Percentiles rank a stretch among this genome's conserved stretches.
Conservation (phyloP, 495 filamentous ascomycete species). For the Lophium mytilinum region DNA sequence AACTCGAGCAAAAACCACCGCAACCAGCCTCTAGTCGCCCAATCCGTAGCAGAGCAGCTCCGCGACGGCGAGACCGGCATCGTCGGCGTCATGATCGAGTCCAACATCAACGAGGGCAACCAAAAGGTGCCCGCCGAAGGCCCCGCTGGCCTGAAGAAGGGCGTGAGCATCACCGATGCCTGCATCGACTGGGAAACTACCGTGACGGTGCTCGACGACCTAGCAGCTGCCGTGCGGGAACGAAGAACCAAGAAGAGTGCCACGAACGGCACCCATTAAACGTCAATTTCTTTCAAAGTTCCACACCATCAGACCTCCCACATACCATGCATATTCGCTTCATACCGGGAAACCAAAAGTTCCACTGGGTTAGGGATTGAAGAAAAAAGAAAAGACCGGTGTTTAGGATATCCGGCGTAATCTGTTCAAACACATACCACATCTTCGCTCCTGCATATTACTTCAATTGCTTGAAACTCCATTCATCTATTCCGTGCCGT, state of each 20-base stretch:
- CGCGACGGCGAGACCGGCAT: constrained; percentile 81
- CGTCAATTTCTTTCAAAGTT: neutral
- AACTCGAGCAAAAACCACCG: constrained; percentile 68
- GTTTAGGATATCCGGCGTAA: no score
- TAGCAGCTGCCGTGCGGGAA: constrained; percentile 75
- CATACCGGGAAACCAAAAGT: no score
- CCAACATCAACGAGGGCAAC: constrained; percentile 90
- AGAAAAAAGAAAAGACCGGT: no score
- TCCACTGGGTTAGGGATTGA: no score
- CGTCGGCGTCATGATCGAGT: constrained; percentile 97
- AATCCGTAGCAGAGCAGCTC: constrained; percentile 73
- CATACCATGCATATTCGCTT: no score
- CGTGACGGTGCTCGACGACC: constrained; percentile 71
- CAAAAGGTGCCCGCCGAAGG: constrained; percentile 90
- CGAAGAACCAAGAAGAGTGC: constrained; percentile 45
- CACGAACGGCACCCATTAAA: constrained; percentile 19
- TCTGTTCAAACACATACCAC: no score
- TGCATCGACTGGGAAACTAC: constrained; percentile 94
- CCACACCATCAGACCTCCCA: no score
- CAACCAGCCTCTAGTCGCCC: constrained; percentile 90
- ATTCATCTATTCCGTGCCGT: no score
- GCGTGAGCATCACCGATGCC: constrained; percentile 94
- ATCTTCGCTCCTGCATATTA: no score
- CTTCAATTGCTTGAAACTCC: no score
- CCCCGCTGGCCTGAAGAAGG: constrained; percentile 69